These are phyloP conservation scores for Stylosanthes scabra DNA, from an alignment of 331 rosid species.

Conservation along the genomic window DNA sequence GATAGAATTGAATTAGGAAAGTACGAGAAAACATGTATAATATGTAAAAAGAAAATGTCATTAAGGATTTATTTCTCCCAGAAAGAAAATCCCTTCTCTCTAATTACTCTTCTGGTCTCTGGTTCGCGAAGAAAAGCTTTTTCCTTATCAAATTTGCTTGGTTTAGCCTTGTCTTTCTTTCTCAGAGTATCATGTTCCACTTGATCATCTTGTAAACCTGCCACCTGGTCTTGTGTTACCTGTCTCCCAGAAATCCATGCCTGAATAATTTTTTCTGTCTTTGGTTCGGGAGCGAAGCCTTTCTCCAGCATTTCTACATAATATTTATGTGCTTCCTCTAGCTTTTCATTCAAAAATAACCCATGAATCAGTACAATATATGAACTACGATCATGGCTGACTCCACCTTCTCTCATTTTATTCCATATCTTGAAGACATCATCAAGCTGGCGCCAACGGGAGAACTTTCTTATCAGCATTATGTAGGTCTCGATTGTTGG, in stretches of 20 bases:
- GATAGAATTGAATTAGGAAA: slow-evolving; percentile 21
- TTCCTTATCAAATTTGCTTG: slow-evolving; percentile 49
- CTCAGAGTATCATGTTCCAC: slow-evolving; percentile 34
- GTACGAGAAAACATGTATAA: slow-evolving; percentile 6
- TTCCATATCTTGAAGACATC: slow-evolving; percentile 74
- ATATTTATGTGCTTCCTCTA: slow-evolving; percentile 80
- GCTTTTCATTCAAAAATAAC: slow-evolving; percentile 73
- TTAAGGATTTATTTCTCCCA: slow-evolving; percentile 60
- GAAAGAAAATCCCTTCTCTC: slow-evolving; percentile 77
- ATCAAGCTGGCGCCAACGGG: slow-evolving; percentile 83
- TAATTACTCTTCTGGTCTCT: slow-evolving; percentile 67
- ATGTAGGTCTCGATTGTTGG: slow-evolving; percentile 79
- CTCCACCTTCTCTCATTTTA: slow-evolving; percentile 68
- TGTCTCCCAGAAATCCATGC: slow-evolving; percentile 78
- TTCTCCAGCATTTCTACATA: slow-evolving; percentile 84
- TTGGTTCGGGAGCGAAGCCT: slow-evolving; percentile 75
- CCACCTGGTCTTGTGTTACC: slow-evolving; percentile 33
- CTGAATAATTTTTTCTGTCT: slow-evolving; percentile 73
- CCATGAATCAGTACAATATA: slow-evolving; percentile 90
- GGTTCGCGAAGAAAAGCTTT: slow-evolving; percentile 58
- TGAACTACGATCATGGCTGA: slow-evolving; percentile 76
- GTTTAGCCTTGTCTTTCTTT: slow-evolving; percentile 38
- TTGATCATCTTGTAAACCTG: slow-evolving; percentile 40
- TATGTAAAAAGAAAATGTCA: slow-evolving; percentile 11
- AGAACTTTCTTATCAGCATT: slow-evolving; percentile 89